Evolutionary conservation across 2,329 filamentous ascomycete species (phyloP).

Genomic region (Alternaria alternata): DNA sequence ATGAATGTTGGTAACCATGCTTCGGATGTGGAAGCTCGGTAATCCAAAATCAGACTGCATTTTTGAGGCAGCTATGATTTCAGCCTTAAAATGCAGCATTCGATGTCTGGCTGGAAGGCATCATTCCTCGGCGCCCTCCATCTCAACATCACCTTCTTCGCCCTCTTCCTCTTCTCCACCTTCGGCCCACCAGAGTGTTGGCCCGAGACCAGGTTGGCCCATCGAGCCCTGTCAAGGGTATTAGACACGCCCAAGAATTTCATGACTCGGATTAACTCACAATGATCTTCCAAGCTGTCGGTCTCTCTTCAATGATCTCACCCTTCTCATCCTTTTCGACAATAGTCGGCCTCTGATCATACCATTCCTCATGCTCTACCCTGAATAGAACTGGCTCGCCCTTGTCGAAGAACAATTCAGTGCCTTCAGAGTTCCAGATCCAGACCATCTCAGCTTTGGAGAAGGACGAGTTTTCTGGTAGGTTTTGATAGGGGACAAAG

Average conservation of each 20-base stretch:
- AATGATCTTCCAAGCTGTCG: constrained; percentile 74
- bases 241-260: constrained; percentile 15
- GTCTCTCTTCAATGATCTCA: constrained; percentile 69
- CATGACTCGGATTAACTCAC: constrained; percentile 32
- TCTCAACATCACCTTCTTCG: constrained; percentile 38
- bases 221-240: constrained; percentile 52
- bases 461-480: constrained; percentile 64
- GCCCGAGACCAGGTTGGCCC: constrained; percentile 58
- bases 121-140: constrained; percentile 37
- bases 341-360: constrained; percentile 87
- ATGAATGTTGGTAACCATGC: no score
- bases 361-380: constrained; percentile 88
- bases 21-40: fast-evolving
- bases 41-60: no score
- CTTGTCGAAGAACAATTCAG: constrained; percentile 84
- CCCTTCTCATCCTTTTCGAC: constrained; percentile 69
- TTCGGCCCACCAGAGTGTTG: constrained; percentile 57
- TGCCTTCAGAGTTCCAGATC: constrained; percentile 80
- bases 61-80: no score
- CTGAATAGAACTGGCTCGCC: constrained; percentile 88
- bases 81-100: no score
- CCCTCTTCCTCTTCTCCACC: constrained; percentile 38
- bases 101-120: no score
- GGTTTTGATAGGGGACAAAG: constrained; percentile 66
- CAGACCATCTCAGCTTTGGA: constrained; percentile 80